Percentiles rank a stretch among this genome's conserved stretches.
These are phyloP conservation scores for Bathelium albidoporum DNA, from an alignment of 495 filamentous ascomycete genomes.

Conservation along the genomic window DNA sequence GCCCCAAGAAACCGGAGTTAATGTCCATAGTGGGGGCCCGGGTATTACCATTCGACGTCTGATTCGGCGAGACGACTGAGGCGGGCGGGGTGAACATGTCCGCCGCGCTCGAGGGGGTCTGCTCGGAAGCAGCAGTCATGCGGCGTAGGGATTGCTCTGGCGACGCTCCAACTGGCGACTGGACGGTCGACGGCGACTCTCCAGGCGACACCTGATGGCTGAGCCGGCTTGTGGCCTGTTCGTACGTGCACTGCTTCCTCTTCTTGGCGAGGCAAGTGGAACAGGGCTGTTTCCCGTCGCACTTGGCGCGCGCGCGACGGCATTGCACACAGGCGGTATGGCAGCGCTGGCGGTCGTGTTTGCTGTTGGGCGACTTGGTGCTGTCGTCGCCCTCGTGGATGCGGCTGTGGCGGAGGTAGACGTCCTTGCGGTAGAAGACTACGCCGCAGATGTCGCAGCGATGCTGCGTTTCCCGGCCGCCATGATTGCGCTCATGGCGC, in stretches of 20 bases:
- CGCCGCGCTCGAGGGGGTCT: background rate
- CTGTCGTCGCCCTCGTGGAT: constrained; percentile 1
- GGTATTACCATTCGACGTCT: background rate
- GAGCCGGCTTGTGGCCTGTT: background rate
- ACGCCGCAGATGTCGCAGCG: constrained; percentile 1
- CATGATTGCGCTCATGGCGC: constrained; percentile 2
- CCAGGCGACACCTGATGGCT: background rate
- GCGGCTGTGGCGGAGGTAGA: background rate
- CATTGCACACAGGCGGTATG: constrained; percentile 4
- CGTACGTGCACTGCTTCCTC: constrained; percentile 1
- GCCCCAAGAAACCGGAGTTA: constrained; percentile 1
- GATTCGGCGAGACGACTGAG: background rate
- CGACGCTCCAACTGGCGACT: background rate
- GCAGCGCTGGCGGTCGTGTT: constrained; percentile 1
- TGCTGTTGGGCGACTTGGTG: background rate
- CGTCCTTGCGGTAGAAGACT: constrained; percentile 4
- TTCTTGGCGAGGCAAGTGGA: background rate
- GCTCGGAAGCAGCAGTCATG: background rate
- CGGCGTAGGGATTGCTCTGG: background rate
- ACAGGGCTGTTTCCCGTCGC: constrained; percentile 2
- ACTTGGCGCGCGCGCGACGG: background rate
- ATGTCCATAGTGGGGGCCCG: background rate
- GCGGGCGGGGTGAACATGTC: background rate
- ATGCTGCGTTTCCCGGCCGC: background rate
- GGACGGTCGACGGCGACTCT: background rate